A percentile compares a stretch with the other conserved stretches of the same genome.
phyloP scores from a whole-genome alignment of 345 rosid species.

The Rhodomyrtus tomentosa region DNA sequence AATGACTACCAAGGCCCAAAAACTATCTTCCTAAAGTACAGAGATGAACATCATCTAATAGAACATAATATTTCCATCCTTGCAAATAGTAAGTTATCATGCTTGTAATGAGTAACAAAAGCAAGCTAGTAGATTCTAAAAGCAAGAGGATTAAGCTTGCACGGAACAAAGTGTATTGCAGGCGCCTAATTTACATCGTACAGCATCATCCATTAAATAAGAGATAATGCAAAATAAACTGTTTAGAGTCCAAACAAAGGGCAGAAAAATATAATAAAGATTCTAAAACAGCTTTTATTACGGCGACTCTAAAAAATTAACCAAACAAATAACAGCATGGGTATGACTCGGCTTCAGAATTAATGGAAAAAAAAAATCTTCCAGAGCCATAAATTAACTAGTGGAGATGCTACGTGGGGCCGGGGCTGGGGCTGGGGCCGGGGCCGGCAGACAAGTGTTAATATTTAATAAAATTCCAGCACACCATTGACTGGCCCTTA shows the following conservation, averaged over 20 bases:
- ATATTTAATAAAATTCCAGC: not conserved
- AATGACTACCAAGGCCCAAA: not conserved
- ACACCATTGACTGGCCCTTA: constrained; percentile 2
- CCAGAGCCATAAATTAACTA: not conserved
- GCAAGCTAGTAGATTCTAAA: not conserved
- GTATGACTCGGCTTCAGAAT: not conserved
- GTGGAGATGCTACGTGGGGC: not conserved
- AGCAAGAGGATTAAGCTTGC: not conserved
- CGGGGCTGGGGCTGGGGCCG: too few species aligned
- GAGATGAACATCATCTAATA: not conserved
- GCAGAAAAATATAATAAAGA: not conserved
- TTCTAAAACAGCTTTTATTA: not conserved
- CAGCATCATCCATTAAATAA: not conserved
- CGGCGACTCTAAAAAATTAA: not conserved
- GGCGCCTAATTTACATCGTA: not conserved
- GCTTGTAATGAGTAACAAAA: not conserved
- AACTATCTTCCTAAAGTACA: not conserved
- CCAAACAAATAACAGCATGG: not conserved
- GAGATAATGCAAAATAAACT: not conserved
- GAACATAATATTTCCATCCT: not conserved
- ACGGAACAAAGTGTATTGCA: not conserved
- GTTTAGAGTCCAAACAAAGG: not conserved
- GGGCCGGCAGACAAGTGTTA: not conserved
- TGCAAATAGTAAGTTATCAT: not conserved
- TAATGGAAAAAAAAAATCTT: not conserved